phyloP scores from a whole-genome alignment of 257 asterid species.

The Dorcoceras hygrometricum region DNA sequence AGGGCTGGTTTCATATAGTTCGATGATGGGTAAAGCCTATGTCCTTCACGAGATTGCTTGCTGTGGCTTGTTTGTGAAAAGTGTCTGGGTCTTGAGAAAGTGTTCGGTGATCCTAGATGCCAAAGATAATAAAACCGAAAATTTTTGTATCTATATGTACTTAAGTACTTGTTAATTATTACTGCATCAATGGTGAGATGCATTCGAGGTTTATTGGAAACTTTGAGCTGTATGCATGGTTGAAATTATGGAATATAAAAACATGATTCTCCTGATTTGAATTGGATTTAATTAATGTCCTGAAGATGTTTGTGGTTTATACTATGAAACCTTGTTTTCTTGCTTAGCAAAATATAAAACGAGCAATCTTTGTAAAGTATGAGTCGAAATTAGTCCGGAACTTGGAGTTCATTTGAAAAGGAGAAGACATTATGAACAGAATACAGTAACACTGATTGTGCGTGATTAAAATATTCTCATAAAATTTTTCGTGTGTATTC shows the following conservation, averaged over 20 bases:
- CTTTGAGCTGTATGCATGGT: background rate
- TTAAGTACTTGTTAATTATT: too few relatives aligned
- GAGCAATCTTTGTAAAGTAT: background rate
- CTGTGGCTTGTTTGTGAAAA: conserved; percentile 10
- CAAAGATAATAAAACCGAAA: conserved; percentile 7
- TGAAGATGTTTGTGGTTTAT: background rate
- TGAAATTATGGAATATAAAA: conserved; percentile 2
- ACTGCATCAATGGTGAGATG: background rate
- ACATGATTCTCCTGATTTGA: background rate
- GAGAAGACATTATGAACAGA: background rate
- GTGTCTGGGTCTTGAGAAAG: background rate
- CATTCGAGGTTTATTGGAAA: background rate
- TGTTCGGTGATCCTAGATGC: background rate
- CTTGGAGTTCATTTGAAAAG: background rate
- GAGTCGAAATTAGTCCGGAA: background rate
- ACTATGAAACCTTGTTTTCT: background rate
- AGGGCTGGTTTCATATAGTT: conserved; percentile 1
- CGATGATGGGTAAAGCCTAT: conserved; percentile 5
- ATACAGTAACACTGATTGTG: background rate
- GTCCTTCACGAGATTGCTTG: background rate
- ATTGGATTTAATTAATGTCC: conserved; percentile 6
- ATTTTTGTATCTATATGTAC: background rate
- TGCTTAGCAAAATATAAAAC: conserved; percentile 4
- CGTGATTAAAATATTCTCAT: background rate
- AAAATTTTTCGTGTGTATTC: background rate